phyloP scores from a whole-genome alignment of 352 stramenopile genomes.

The Pythium myriotylum region DNA sequence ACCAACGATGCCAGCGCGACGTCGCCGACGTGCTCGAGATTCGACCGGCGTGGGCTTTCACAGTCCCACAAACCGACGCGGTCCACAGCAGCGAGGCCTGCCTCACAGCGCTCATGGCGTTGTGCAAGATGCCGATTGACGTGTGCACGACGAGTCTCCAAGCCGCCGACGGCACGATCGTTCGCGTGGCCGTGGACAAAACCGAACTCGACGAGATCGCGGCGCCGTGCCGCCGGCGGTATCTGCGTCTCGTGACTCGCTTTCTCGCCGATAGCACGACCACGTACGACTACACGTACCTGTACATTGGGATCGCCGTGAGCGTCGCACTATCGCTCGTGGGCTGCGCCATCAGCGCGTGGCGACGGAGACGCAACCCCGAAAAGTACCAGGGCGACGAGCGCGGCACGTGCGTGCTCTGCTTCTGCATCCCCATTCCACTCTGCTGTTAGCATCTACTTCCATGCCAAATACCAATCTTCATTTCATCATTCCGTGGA shows the following conservation, averaged over 20 bases:
- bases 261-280: neutral
- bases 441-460: neutral
- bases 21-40: neutral
- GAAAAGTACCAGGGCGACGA: neutral
- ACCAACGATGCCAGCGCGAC: conserved; percentile 1
- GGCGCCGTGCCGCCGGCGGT: neutral
- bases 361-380: neutral
- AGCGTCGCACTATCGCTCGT: conserved; percentile 4
- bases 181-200: conserved; percentile 1
- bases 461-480: neutral
- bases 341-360: conserved; percentile 2
- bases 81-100: conserved; percentile 20
- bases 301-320: conserved; percentile 3
- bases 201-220: conserved; percentile 4
- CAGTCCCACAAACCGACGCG: neutral
- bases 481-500: neutral
- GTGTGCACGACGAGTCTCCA: neutral
- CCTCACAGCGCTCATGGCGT: neutral
- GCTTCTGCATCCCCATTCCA: neutral
- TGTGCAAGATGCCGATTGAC: neutral
- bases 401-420: neutral
- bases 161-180: neutral
- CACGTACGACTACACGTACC: conserved; percentile 4
- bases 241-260: neutral
- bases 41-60: conserved; percentile 13